Conservation (phyloP, 140 eudicot genomes). For the Senecio squalidus region DNA sequence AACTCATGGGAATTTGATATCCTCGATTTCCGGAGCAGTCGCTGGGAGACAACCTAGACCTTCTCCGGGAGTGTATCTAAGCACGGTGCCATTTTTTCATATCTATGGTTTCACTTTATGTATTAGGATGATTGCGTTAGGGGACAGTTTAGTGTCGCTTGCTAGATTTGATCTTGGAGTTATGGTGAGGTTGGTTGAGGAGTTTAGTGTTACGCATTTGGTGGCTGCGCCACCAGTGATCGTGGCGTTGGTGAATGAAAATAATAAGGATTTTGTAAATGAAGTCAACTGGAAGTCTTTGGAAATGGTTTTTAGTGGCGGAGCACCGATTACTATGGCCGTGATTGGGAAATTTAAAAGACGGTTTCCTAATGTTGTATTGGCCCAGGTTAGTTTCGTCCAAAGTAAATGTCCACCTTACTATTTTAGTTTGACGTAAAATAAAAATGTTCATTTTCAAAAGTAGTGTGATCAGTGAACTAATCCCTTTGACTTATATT, state of each 20-base stretch:
- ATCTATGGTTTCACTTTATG: conserved; percentile 38
- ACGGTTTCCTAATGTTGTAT: conserved; percentile 30
- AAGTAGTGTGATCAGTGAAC: neutral
- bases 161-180: conserved; percentile 28
- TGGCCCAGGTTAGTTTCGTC: conserved; percentile 44
- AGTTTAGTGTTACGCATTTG: conserved; percentile 43
- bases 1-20: conserved; percentile 54
- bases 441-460: too few relatives aligned
- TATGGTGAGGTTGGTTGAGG: conserved; percentile 49
- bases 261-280: conserved; percentile 2
- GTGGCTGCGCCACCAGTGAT: conserved; percentile 56
- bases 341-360: conserved; percentile 35
- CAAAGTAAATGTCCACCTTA: too few relatives aligned
- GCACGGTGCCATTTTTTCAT: conserved; percentile 65
- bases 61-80: conserved; percentile 41
- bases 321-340: conserved; percentile 42
- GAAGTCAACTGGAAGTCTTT: conserved; percentile 36
- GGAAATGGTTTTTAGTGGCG: conserved; percentile 37
- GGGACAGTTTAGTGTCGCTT: conserved; percentile 41
- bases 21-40: conserved; percentile 29
- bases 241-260: conserved; percentile 36
- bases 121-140: conserved; percentile 37
- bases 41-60: conserved; percentile 23
- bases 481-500: neutral
- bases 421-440: neutral